These are phyloP conservation scores for Apiotrichum mycotoxinovorans DNA, from an alignment of 1,284 basidiomycete species.

Conservation along the genomic window DNA sequence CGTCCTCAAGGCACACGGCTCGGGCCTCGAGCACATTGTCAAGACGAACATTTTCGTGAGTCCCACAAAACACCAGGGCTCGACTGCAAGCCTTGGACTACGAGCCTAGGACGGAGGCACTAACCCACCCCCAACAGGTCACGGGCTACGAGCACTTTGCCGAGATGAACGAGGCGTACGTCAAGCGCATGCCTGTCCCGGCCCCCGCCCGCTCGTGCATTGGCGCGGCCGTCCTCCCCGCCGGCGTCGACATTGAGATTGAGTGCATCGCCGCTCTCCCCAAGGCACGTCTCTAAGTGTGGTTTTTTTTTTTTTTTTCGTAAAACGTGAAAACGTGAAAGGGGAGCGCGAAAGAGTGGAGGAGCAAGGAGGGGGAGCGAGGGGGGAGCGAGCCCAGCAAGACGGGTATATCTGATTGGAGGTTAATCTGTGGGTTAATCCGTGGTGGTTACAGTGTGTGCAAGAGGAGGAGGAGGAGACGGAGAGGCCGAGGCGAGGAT, in stretches of 20 bases:
- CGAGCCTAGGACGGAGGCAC: too few relatives aligned
- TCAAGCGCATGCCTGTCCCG: conserved; percentile 31
- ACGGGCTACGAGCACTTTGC: conserved; percentile 33
- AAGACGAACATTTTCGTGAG: conserved; percentile 62
- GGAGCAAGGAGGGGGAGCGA: too few relatives aligned
- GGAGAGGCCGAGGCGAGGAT: too few relatives aligned
- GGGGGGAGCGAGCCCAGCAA: too few relatives aligned
- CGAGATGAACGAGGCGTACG: conserved; percentile 31
- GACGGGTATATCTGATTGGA: too few relatives aligned
- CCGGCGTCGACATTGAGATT: conserved; percentile 61
- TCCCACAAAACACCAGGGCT: background rate
- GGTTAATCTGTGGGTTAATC: too few relatives aligned
- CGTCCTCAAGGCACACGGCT: conserved; percentile 61
- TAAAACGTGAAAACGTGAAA: too few relatives aligned
- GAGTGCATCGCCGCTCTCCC: conserved; percentile 57
- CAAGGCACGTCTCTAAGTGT: conserved; percentile 25
- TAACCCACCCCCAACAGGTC: too few relatives aligned
- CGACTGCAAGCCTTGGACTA: background rate
- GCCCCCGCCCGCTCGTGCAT: conserved; percentile 64
- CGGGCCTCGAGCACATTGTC: conserved; percentile 58
- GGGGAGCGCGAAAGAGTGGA: too few relatives aligned
- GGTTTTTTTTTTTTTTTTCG: too few relatives aligned
- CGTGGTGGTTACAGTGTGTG: too few relatives aligned
- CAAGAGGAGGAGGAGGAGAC: too few relatives aligned
- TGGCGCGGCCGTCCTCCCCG: conserved; percentile 58